Evolutionary conservation across 208 protist species (phyloP), one percentile per base, ranked within the genome.

Genomic region (Wallacemonas sp.): DNA sequence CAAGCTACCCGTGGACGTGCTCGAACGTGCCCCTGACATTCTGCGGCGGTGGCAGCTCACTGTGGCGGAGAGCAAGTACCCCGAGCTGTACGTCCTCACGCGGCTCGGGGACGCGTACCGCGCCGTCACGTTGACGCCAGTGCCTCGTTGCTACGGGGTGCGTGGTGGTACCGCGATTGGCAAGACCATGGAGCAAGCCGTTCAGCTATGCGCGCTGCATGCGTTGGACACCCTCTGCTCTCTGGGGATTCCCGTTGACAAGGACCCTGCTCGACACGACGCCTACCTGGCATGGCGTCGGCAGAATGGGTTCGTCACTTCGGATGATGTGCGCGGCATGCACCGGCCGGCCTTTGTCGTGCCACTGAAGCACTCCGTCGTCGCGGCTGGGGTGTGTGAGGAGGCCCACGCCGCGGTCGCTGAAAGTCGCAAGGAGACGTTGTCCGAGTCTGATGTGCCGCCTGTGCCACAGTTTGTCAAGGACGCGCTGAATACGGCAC

Each of bases 1-100:
- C 42, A 79, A 88, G 60, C 85, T 82, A 13, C 83, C 85, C 10
- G 42, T 45, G 15, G 66, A 66, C 48, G 55, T 89, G 19, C 74
- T 92, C 15, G 66, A 68, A 10, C 83, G 89, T 63, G 78, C 89
- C 30, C 61, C 65, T 34, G 52, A 32, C 57, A 58, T 78, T 45
- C 71, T 94, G 39, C 62, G 59, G 0, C 60, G 66, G 59, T 94
- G 89, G 84, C 85, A 91, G 67, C 61, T 63, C 13, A 60, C 78
- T 19, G 68, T 94, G 38, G 89, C 76, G 19, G 54, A 71, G 27
- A 91, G 78, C 45, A 79, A 70, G 46, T 83, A 76, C 54, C 77
- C 83, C 1, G 77, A 87, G 19, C 63, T 91, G 15, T 95, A 80
- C 65, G 71, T 95, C 22, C 69, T 95, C 37, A 86, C 87, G 48